A percentile compares a stretch with the other conserved stretches of the same genome.
phyloP scores from a whole-genome alignment of 257 asterid genomes.

The Przewalskia tangutica region DNA sequence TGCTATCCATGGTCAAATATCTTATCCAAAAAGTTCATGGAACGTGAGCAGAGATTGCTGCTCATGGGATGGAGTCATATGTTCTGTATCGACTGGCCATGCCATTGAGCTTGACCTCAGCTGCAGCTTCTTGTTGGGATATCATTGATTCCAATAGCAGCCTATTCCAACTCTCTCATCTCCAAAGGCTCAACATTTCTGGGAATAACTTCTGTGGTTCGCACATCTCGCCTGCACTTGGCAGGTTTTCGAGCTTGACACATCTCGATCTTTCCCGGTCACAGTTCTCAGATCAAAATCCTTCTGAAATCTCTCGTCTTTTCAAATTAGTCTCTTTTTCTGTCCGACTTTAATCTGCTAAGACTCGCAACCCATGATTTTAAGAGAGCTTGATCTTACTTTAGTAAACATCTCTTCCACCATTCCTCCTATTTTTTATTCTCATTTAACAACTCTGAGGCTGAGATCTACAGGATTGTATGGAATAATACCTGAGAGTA shows the following conservation, averaged over 20 bases:
- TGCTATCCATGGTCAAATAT: too few species aligned
- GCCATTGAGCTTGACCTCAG: slow-evolving; percentile 14
- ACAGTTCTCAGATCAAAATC: slow-evolving; percentile 13
- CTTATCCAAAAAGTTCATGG: slow-evolving; percentile 8
- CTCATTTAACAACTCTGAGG: neutral
- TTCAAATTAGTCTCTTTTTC: slow-evolving; percentile 4
- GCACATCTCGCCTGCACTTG: neutral
- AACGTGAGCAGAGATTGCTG: slow-evolving; percentile 14
- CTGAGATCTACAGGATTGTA: neutral
- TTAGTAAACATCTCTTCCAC: neutral
- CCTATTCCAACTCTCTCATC: slow-evolving; percentile 10
- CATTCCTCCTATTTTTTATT: slow-evolving; percentile 4
- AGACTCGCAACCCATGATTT: neutral
- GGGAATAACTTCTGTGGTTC: slow-evolving; percentile 9
- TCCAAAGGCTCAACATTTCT: slow-evolving; percentile 11
- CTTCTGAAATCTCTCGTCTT: slow-evolving; percentile 3
- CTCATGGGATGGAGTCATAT: slow-evolving; percentile 17
- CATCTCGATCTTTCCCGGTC: slow-evolving; percentile 13
- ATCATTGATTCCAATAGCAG: slow-evolving; percentile 4
- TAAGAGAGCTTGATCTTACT: neutral
- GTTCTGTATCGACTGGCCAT: slow-evolving; percentile 5
- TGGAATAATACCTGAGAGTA: neutral
- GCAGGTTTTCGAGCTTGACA: neutral
- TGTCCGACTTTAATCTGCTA: too few species aligned
- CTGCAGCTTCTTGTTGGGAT: slow-evolving; percentile 5